Percentiles rank a stretch among this genome's conserved stretches.
phyloP scores from a whole-genome alignment of 345 rosid species.

The Linum lewisii region DNA sequence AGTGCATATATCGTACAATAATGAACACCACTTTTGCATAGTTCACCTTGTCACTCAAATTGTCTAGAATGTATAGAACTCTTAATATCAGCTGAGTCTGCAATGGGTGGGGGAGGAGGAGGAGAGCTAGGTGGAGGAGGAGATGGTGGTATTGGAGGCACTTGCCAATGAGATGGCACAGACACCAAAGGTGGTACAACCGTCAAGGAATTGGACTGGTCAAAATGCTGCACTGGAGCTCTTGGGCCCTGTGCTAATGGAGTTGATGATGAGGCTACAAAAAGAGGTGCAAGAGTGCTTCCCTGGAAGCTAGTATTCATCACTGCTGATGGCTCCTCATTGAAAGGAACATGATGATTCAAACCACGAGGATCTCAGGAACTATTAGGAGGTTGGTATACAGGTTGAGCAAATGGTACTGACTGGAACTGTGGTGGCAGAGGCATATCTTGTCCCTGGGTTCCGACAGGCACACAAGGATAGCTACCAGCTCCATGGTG shows the following conservation, averaged over 20 bases:
- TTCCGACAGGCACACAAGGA: conserved; percentile 38
- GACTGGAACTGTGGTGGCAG: conserved; percentile 64
- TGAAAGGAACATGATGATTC: conserved; percentile 42
- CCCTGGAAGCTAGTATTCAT: conserved; percentile 41
- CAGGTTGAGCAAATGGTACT: conserved; percentile 60
- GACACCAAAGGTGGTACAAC: conserved; percentile 38
- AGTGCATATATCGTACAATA: conserved; percentile 70
- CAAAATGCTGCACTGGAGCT: conserved; percentile 50
- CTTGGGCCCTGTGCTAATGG: conserved; percentile 66
- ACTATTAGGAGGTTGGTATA: conserved; percentile 50
- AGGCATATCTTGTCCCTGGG: conserved; percentile 45
- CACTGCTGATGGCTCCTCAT: conserved; percentile 43
- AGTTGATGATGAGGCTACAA: conserved; percentile 61
- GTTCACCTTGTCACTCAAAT: conserved; percentile 68
- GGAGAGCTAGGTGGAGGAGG: conserved; percentile 86
- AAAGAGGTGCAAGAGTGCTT: conserved; percentile 50
- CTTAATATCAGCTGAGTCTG: conserved; percentile 32
- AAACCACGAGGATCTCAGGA: conserved; percentile 73
- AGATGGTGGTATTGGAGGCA: conserved; percentile 48
- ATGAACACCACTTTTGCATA: conserved; percentile 87
- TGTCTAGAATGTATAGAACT: conserved; percentile 35
- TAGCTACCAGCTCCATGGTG: no score
- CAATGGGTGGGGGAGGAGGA: conserved; percentile 31
- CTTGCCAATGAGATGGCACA: conserved; percentile 38
- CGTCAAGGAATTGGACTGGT: conserved; percentile 48